Percentiles rank a stretch among this genome's conserved stretches.
Conservation (phyloP, 176 grass and related monocot species). For the Alloteropsis semialata region DNA sequence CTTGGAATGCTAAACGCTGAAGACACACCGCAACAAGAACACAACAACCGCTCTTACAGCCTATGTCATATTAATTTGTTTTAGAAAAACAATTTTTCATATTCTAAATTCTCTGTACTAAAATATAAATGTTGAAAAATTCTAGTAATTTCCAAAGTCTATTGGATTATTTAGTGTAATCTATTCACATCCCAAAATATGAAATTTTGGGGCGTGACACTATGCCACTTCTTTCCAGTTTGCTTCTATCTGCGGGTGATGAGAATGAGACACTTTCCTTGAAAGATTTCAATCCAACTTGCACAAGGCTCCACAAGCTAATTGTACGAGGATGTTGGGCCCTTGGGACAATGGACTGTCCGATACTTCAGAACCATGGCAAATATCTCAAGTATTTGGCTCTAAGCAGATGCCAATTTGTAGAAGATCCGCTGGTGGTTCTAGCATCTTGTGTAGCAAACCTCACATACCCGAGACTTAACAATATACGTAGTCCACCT, state of each 20-base stretch:
- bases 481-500: not conserved
- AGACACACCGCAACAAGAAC: too few relatives aligned
- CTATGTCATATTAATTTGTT: too few relatives aligned
- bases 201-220: too few relatives aligned
- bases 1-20: too few relatives aligned
- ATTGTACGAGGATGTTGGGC: not conserved
- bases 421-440: not conserved
- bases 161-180: too few relatives aligned
- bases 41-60: too few relatives aligned
- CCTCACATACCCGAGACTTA: not conserved
- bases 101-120: too few relatives aligned
- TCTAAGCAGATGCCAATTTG: not conserved
- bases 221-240: conserved; percentile 4
- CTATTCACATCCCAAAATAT: too few relatives aligned
- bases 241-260: not conserved
- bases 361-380: not conserved
- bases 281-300: not conserved
- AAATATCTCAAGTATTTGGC: conserved; percentile 1
- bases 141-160: too few relatives aligned
- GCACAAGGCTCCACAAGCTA: not conserved
- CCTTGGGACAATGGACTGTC: not conserved
- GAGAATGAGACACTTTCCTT: conserved; percentile 1
- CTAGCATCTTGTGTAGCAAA: not conserved
- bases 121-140: too few relatives aligned
- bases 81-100: too few relatives aligned